These are phyloP conservation scores for Croton setiger DNA, from an alignment of 441 rosid species.

Conservation along the genomic window DNA sequence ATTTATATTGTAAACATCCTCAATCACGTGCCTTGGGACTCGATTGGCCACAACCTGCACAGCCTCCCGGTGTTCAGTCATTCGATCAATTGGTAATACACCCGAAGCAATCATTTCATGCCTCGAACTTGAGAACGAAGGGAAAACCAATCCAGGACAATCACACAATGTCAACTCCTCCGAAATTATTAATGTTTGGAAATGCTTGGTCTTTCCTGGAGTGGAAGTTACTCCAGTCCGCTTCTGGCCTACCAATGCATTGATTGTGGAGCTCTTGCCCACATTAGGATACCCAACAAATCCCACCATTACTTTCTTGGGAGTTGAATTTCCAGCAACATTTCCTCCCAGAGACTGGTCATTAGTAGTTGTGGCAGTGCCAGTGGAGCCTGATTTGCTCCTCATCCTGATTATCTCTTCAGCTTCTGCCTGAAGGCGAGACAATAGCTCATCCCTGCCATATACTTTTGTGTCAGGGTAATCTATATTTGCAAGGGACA, in stretches of 20 bases:
- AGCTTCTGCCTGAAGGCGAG: slow-evolving; percentile 64
- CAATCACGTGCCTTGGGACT: slow-evolving; percentile 66
- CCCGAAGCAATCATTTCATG: slow-evolving; percentile 94
- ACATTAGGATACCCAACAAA: slow-evolving; percentile 97
- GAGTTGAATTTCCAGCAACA: slow-evolving; percentile 22
- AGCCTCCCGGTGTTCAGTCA: slow-evolving; percentile 89
- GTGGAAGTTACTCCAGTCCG: slow-evolving; percentile 92
- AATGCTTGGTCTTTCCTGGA: slow-evolving; percentile 94
- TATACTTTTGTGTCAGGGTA: slow-evolving; percentile 58
- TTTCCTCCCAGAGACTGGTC: slow-evolving; percentile 25
- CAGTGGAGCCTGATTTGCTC: slow-evolving; percentile 34
- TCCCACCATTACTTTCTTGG: slow-evolving; percentile 63
- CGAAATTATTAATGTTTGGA: slow-evolving; percentile 82
- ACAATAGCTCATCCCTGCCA: slow-evolving; percentile 79
- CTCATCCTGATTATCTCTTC: slow-evolving; percentile 61
- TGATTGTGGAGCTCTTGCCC: slow-evolving; percentile 92
- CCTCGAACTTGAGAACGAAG: slow-evolving; percentile 91
- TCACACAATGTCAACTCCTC: slow-evolving; percentile 78
- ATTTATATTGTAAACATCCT: slow-evolving; percentile 63
- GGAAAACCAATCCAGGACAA: slow-evolving; percentile 92
- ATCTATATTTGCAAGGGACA: slow-evolving; percentile 31
- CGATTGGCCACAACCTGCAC: slow-evolving; percentile 79
- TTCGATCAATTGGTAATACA: slow-evolving; percentile 82
- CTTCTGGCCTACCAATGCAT: slow-evolving; percentile 91
- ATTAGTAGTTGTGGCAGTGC: slow-evolving; percentile 29